Evolutionary conservation across 2,329 filamentous ascomycete species (phyloP).

Genomic region (Pseudogymnoascus sp.): DNA sequence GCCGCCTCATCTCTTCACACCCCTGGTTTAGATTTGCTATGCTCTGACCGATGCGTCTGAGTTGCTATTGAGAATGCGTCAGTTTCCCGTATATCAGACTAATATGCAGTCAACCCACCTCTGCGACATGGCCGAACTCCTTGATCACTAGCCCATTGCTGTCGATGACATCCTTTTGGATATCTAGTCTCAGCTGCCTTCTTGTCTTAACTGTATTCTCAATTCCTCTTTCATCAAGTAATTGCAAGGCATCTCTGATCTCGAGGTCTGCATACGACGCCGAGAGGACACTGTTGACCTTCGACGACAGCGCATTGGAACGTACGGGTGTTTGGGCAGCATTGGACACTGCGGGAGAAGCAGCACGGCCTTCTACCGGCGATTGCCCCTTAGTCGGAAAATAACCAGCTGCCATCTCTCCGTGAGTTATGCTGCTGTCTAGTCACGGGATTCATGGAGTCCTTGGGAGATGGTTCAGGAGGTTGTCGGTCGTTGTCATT

Average conservation of each 20-base stretch:
- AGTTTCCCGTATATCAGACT: slow-evolving; percentile 17
- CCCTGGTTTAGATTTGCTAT: slow-evolving; percentile 71
- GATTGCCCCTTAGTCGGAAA: slow-evolving; percentile 20
- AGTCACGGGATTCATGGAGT: background rate
- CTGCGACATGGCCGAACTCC: slow-evolving; percentile 82
- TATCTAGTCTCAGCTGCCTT: slow-evolving; percentile 68
- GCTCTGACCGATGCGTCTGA: slow-evolving; percentile 71
- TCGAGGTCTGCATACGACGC: slow-evolving; percentile 89
- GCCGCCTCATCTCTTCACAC: slow-evolving; percentile 70
- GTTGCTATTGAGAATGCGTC: slow-evolving; percentile 52
- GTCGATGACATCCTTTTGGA: slow-evolving; percentile 87
- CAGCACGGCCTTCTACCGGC: slow-evolving; percentile 18
- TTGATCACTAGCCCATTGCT: slow-evolving; percentile 83
- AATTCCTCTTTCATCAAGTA: slow-evolving; percentile 64
- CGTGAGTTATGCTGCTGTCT: background rate
- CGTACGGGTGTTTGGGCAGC: slow-evolving; percentile 23
- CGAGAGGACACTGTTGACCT: slow-evolving; percentile 78
- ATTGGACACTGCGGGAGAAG: slow-evolving; percentile 18
- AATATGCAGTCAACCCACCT: slow-evolving; percentile 47
- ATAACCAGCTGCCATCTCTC: slow-evolving; percentile 24
- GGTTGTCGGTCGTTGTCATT: background rate
- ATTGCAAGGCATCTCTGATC: slow-evolving; percentile 73
- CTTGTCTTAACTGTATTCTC: slow-evolving; percentile 71
- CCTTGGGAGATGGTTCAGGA: background rate
- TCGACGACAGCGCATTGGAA: slow-evolving; percentile 62